These are phyloP conservation scores for Myxozyma vanderwaltii DNA, from an alignment of 805 yeast species.

Conservation along the genomic window DNA sequence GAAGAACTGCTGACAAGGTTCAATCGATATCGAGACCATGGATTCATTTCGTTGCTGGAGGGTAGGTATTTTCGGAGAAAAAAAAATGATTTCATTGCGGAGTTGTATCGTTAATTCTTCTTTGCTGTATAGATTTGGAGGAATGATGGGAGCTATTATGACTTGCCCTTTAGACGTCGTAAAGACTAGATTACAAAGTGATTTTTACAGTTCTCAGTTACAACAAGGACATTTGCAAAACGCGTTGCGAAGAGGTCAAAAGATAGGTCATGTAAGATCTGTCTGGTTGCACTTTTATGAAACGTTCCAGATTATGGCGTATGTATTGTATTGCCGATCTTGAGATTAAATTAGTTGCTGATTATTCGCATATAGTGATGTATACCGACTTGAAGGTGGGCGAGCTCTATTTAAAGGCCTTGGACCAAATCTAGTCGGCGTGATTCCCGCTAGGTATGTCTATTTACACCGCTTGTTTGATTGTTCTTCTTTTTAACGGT, in stretches of 20 bases:
- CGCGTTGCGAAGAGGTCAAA: slow-evolving; percentile 15
- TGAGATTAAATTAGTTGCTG: background rate
- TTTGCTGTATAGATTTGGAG: slow-evolving; percentile 72
- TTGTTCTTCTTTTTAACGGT: background rate
- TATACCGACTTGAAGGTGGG: slow-evolving; percentile 77
- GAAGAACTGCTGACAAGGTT: slow-evolving; percentile 14
- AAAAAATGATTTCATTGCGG: background rate
- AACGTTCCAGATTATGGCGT: slow-evolving; percentile 66
- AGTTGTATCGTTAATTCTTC: background rate
- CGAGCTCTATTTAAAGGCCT: slow-evolving; percentile 88
- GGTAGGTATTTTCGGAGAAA: slow-evolving; percentile 32
- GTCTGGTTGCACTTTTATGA: slow-evolving; percentile 76
- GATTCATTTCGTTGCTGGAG: slow-evolving; percentile 51
- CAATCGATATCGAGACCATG: slow-evolving; percentile 45
- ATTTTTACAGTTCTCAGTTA: slow-evolving; percentile 54
- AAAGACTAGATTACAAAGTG: slow-evolving; percentile 91
- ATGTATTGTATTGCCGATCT: background rate
- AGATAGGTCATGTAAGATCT: slow-evolving; percentile 44
- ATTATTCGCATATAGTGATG: slow-evolving; percentile 44
- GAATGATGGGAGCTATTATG: slow-evolving; percentile 94
- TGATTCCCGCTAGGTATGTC: slow-evolving; percentile 74
- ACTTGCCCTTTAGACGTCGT: slow-evolving; percentile 96
- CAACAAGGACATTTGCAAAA: slow-evolving; percentile 20
- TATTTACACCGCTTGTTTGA: background rate
- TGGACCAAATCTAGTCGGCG: slow-evolving; percentile 96